phyloP scores from a whole-genome alignment of 163 green algal genomes.

The Scenedesmus sp. region DNA sequence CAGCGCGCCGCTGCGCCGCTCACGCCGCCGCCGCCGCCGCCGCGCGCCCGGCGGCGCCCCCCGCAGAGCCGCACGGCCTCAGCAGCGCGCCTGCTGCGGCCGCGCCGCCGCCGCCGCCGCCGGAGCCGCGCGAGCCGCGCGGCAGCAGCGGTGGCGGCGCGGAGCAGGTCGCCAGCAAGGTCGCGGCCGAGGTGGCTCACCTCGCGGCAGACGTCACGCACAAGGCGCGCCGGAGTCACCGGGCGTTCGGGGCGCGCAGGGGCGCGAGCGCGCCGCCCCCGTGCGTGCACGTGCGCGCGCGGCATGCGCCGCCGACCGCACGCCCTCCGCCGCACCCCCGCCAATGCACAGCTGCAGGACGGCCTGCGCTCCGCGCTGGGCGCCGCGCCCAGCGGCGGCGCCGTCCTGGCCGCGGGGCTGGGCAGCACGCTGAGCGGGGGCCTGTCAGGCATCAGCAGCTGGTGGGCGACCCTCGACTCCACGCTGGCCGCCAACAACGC shows the following conservation, averaged over 20 bases:
- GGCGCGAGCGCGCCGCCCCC: too few relatives aligned
- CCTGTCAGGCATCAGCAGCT: conserved; percentile 13
- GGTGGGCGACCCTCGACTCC: conserved; percentile 31
- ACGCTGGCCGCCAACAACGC: conserved; percentile 35
- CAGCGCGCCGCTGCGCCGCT: too few relatives aligned
- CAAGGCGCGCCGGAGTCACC: not conserved
- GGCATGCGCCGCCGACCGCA: not conserved
- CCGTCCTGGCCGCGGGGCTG: conserved; percentile 12
- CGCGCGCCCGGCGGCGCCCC: too few relatives aligned
- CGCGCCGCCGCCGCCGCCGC: too few relatives aligned
- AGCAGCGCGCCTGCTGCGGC: too few relatives aligned
- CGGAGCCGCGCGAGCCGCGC: too few relatives aligned
- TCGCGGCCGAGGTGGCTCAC: conserved; percentile 19
- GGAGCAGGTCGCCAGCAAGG: not conserved
- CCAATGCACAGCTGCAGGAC: conserved; percentile 14
- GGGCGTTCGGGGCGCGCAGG: too few relatives aligned
- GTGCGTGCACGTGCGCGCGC: too few relatives aligned
- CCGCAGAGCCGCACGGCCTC: too few relatives aligned
- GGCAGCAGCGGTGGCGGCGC: not conserved
- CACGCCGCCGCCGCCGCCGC: too few relatives aligned
- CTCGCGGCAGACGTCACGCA: not conserved
- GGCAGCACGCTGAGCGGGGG: conserved; percentile 23
- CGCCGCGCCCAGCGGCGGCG: not conserved
- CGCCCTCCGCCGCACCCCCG: not conserved
- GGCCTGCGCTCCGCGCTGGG: conserved; percentile 18